A percentile compares a stretch with the other conserved stretches of the same genome.
Evolutionary conservation across 2,329 filamentous ascomycete species (phyloP).

Genomic region (Botryotinia calthae): DNA sequence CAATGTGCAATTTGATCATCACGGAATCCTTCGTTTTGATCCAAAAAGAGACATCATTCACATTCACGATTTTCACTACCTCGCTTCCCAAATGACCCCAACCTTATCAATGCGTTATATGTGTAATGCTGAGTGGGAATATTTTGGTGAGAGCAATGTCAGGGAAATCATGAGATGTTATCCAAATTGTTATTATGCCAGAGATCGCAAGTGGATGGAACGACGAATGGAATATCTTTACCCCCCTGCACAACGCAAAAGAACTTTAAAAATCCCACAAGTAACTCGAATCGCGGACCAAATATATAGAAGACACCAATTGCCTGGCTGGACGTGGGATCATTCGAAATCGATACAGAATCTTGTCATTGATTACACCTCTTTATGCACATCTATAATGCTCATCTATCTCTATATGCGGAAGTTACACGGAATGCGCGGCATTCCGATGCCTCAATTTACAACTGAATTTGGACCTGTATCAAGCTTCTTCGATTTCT

Average conservation of each 20-base stretch:
- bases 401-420: background rate
- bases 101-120: background rate
- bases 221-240: rapidly evolving
- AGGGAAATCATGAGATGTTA: background rate
- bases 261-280: no score
- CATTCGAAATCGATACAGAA: background rate
- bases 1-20: background rate
- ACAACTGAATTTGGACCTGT: background rate
- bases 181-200: background rate
- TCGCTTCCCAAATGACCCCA: background rate
- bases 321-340: background rate
- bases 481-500: background rate
- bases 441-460: background rate
- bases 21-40: background rate
- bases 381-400: background rate
- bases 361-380: background rate
- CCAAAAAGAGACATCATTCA: background rate
- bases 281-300: background rate
- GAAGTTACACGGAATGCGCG: no score
- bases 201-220: background rate
- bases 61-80: background rate
- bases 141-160: rapidly evolving
- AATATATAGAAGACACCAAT: background rate
- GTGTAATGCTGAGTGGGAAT: rapidly evolving
- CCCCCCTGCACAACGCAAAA: background rate